Evolutionary conservation across 768 basidiomycete species (phyloP).

Genomic region (Calocybe cyanea): DNA sequence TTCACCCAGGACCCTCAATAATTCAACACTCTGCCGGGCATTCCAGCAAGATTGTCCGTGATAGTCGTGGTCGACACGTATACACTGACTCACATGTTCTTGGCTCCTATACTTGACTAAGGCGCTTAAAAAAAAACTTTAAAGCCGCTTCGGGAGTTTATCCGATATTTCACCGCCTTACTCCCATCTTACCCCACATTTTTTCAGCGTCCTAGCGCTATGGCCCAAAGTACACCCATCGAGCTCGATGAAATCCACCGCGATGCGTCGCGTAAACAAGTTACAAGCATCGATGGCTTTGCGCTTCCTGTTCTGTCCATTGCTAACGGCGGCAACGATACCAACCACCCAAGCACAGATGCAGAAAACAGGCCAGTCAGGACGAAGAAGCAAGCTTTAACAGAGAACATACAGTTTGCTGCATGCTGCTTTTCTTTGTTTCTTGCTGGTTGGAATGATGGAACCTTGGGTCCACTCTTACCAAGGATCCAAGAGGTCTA

Average conservation of each 20-base stretch:
- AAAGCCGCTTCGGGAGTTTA: not conserved
- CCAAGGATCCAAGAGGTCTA: conserved; percentile 65
- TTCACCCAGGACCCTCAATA: too few relatives aligned
- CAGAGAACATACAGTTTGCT: conserved; percentile 43
- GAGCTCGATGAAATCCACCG: conserved; percentile 6
- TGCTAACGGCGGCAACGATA: not conserved
- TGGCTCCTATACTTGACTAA: too few relatives aligned
- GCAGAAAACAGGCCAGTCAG: conserved; percentile 1
- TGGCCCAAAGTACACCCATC: conserved; percentile 4
- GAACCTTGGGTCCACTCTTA: conserved; percentile 67
- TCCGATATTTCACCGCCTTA: too few relatives aligned
- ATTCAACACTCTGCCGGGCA: too few relatives aligned
- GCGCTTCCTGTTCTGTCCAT: not conserved
- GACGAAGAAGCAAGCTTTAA: conserved; percentile 20
- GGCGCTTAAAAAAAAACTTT: too few relatives aligned
- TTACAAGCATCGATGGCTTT: conserved; percentile 1
- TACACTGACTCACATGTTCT: too few relatives aligned
- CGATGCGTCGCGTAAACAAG: conserved; percentile 12
- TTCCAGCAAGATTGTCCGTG: too few relatives aligned
- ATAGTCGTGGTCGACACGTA: too few relatives aligned
- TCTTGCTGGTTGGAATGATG: conserved; percentile 77
- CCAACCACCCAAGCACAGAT: not conserved
- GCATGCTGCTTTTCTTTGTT: conserved; percentile 56
- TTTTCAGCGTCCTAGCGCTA: not conserved
- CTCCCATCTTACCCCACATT: not conserved